phyloP scores from a whole-genome alignment of 192 early-diverging fungal genomes.

The Coemansia guatemalensis region DNA sequence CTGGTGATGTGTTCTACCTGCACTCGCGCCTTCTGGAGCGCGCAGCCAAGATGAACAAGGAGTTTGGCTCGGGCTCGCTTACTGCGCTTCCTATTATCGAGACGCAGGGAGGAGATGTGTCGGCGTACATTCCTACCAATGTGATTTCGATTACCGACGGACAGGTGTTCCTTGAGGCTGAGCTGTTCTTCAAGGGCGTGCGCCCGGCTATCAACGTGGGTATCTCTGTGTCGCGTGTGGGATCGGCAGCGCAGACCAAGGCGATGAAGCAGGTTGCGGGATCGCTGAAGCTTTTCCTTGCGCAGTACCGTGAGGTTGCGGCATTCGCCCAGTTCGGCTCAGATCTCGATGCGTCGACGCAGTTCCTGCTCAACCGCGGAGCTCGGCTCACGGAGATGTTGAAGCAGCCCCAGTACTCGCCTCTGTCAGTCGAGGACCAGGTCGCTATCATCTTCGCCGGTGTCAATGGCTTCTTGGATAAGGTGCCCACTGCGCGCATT shows the following conservation, averaged over 20 bases:
- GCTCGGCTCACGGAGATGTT: conserved; percentile 98
- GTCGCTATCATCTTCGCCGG: conserved; percentile 98
- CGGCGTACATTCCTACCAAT: conserved; percentile 99
- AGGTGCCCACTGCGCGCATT: conserved; percentile 92
- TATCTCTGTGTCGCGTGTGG: conserved; percentile 99
- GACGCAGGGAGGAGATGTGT: conserved; percentile 99
- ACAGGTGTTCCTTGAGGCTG: conserved; percentile 99
- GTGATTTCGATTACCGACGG: conserved; percentile 99
- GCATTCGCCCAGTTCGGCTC: conserved; percentile 99
- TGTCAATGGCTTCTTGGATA: conserved; percentile 99
- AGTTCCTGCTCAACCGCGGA: conserved; percentile 99
- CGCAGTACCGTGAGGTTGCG: conserved; percentile 99
- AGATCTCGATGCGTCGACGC: conserved; percentile 99
- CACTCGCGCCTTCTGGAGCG: conserved; percentile 99
- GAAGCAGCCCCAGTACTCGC: conserved; percentile 99
- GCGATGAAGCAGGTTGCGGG: conserved; percentile 99
- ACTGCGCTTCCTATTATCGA: conserved; percentile 99
- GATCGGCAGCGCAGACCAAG: conserved; percentile 99
- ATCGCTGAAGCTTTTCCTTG: conserved; percentile 99
- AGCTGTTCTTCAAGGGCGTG: conserved; percentile 99
- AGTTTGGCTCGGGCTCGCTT: conserved; percentile 93
- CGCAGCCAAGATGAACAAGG: conserved; percentile 99
- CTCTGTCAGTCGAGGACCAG: conserved; percentile 95
- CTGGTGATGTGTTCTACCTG: conserved; percentile 99
- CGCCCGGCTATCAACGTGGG: conserved; percentile 99